Base-by-base conservation (phyloP, 164 flowering plant genomes). In the Kalanchoe fedtschenkoi region DNA sequence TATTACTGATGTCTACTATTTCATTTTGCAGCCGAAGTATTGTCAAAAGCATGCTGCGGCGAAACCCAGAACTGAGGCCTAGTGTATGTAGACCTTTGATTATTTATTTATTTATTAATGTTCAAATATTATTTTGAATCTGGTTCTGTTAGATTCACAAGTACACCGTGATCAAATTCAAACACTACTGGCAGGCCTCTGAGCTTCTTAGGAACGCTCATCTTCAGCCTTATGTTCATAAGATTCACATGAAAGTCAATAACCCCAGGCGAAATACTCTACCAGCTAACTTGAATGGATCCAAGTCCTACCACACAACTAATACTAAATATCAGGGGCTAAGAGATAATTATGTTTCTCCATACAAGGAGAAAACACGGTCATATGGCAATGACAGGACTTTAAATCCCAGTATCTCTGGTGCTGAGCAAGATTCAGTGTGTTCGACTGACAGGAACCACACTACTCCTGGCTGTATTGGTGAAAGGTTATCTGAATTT, bases 31-130 rank as follows among this genome's bases (percentile, higher is more conserved):
- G 99, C 61, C 87, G 97, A 30, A 87, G 93, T 29, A 96, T 93
- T 62, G 71, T 93, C 30, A 93, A 93, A 66, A 90, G 96, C 81
- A 90, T 93, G 99, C 81, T 93, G 66, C 82, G 99, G 71, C 87
- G 91, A 73, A 90, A 85, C 67, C 97, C 99, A 60, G 97, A 93
- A 73, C 83, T 83, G n/a, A 76, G 99, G 65, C 99, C 99, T 43
- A 87, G 91, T 72, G 99, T 93, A 93, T 62, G 91, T 76, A 58
- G 39, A 54, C 34, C 47, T 59, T 69, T 21, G 33, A 37, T 28
- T 24, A 29, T 10, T 39, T 51, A 5, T 34, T 32, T 17, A 7
- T 37, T n/a, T 17, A 29, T 21, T 29, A 13, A 22, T 53, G 6
- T n/a, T 33, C 7, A 29, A 30, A 32, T 16, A n/a, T 58, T 58